Base-by-base conservation (phyloP, 805 yeast species). In the Danielia reshetovae region DNA sequence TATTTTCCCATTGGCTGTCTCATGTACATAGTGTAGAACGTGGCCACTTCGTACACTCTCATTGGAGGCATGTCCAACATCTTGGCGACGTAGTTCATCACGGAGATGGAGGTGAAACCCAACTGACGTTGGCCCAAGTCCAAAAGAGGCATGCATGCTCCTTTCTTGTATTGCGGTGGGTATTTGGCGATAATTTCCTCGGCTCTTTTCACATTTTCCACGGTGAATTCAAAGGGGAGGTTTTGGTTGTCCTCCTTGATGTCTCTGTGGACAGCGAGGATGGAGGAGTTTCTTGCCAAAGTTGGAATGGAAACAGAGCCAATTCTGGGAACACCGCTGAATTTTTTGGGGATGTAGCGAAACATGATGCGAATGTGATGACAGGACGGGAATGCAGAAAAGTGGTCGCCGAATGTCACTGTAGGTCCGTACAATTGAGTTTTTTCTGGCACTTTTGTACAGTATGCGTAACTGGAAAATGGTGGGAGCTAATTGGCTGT, bases 41-140 rank as follows among this genome's bases (percentile, higher is more conserved):
- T 83, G 21, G 95, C 95, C 45, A 85, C 95, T 60, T 85, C 94
- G 60, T 85, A 85, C 19, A 85, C 95, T 65, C 95, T 77, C 95
- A 85, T 85, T 40, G 95, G 94, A 19, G 95, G 95, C 80, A 86
- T 82, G 52, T 84, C 90, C 51, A 85, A 71, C 54, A 81, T 52
- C 60, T 81, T 77, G 35, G 95, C 95, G 32, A 85, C 95, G 57
- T 86, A 82, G 68, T 85, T 85, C 95, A 85, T 85, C 44, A 85
- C 93, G 22, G 86, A 72, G 49, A 85, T 82, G 26, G 94, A 84
- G 27, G 93, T 82, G 69, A 81, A 85, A 0, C 95, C 95, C 36
- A 71, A 70, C 62, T 85, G 95, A 52, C 94, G 82, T 65, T 85
- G 95, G 26, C 93, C 95, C 44, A 85, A 68, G 55, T 85, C 94